phyloP scores from a whole-genome alignment of 2,329 filamentous ascomycete genomes.

The Zymoseptoria passerinii region DNA sequence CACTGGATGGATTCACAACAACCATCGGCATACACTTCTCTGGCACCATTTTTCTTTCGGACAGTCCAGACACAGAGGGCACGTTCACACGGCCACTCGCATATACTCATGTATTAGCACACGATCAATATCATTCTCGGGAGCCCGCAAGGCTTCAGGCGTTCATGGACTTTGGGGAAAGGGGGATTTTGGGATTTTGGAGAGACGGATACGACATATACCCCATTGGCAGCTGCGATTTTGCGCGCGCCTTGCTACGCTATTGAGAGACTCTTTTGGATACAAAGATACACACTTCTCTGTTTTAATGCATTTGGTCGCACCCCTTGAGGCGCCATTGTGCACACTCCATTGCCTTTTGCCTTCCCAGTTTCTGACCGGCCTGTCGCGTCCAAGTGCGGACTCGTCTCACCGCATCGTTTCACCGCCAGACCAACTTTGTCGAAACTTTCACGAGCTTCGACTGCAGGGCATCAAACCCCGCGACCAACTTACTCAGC shows the following conservation, averaged over 20 bases:
- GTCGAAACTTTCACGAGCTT: no score
- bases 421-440: no score
- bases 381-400: neutral
- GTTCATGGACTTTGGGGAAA: neutral
- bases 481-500: no score
- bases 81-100: neutral
- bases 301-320: neutral
- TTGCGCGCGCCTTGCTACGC: neutral
- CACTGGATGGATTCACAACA: neutral
- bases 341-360: neutral
- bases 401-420: neutral
- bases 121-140: neutral
- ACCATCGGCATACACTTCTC: neutral
- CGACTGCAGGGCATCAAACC: no score
- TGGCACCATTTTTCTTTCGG: neutral
- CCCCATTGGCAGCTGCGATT: neutral
- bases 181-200: neutral
- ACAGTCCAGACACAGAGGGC: neutral
- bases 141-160: neutral
- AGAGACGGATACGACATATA: neutral
- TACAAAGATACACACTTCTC: neutral
- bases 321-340: neutral
- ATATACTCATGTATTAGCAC: neutral
- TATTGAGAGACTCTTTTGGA: neutral
- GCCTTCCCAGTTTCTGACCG: no score